phyloP scores from a whole-genome alignment of 1,284 basidiomycete genomes.

The Hymenochaete sp. region DNA sequence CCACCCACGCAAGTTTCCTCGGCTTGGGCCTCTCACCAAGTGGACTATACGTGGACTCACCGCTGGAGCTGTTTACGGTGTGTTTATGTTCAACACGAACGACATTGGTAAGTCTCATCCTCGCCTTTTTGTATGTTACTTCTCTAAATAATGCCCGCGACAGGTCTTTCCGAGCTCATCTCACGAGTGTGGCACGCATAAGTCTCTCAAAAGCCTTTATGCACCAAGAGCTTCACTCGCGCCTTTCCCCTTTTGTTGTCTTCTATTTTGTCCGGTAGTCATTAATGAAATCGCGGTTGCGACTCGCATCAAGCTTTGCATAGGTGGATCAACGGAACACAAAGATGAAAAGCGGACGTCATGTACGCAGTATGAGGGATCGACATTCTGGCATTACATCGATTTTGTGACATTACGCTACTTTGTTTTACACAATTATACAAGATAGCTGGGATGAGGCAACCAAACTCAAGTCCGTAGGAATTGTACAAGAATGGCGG shows the following conservation, averaged over 20 bases:
- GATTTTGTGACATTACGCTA: no score
- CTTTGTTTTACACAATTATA: no score
- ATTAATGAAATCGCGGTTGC: no score
- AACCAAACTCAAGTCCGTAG: no score
- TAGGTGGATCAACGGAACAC: no score
- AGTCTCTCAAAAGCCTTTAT: slow-evolving; percentile 3
- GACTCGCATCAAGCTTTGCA: no score
- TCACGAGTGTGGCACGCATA: slow-evolving; percentile 58
- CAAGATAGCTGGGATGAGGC: no score
- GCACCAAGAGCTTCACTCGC: not conserved
- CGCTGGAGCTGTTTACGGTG: slow-evolving; percentile 78
- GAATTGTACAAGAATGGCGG: no score
- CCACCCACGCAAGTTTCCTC: slow-evolving; percentile 88
- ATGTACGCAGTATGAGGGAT: no score
- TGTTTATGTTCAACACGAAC: slow-evolving; percentile 97
- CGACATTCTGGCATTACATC: no score
- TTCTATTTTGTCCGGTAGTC: not conserved
- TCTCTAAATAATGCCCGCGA: not conserved
- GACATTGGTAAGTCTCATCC: slow-evolving; percentile 69
- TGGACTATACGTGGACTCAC: slow-evolving; percentile 80
- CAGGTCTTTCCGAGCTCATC: slow-evolving; percentile 67
- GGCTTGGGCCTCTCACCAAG: slow-evolving; percentile 56
- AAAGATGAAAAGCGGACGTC: no score
- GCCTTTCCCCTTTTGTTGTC: not conserved
- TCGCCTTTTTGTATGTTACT: slow-evolving; percentile 12